These are phyloP conservation scores for Aspergillus japonicus DNA, from an alignment of 2,329 filamentous ascomycete species.

Conservation along the genomic window DNA sequence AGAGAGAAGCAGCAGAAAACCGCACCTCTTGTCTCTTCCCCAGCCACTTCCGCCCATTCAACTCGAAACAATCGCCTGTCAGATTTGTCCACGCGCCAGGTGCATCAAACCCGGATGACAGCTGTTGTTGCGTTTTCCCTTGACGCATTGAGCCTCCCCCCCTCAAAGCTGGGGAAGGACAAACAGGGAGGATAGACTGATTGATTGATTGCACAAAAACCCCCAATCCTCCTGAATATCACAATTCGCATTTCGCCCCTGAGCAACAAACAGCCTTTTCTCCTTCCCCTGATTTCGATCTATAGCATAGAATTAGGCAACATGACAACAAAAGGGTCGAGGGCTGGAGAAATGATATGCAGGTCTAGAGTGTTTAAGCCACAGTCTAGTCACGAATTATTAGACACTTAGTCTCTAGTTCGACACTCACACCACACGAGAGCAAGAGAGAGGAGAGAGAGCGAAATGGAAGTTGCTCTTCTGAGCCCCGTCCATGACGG, in stretches of 20 bases:
- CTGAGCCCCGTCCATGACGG: background rate
- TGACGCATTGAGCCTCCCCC: background rate
- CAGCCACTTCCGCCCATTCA: background rate
- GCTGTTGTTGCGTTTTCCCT: background rate
- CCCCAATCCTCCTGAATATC: background rate
- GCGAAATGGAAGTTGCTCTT: background rate
- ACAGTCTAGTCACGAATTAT: constrained; percentile 6
- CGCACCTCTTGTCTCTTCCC: background rate
- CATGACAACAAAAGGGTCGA: background rate
- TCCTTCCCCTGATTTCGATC: background rate
- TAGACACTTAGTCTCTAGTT: background rate
- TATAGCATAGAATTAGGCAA: background rate
- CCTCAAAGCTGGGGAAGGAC: background rate
- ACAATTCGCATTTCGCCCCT: background rate
- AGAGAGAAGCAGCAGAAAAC: background rate
- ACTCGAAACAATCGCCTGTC: background rate
- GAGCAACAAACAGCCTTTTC: too few species aligned
- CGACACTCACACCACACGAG: background rate
- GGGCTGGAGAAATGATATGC: constrained; percentile 4
- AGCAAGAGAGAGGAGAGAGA: background rate
- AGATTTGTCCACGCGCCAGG: background rate
- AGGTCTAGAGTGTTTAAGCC: constrained; percentile 8
- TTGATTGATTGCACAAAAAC: background rate
- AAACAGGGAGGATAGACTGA: background rate
- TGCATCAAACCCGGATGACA: background rate